Percentiles rank a stretch among this genome's conserved stretches.
Conservation (phyloP, 805 yeast species). For the Candida ascalaphidarum region DNA sequence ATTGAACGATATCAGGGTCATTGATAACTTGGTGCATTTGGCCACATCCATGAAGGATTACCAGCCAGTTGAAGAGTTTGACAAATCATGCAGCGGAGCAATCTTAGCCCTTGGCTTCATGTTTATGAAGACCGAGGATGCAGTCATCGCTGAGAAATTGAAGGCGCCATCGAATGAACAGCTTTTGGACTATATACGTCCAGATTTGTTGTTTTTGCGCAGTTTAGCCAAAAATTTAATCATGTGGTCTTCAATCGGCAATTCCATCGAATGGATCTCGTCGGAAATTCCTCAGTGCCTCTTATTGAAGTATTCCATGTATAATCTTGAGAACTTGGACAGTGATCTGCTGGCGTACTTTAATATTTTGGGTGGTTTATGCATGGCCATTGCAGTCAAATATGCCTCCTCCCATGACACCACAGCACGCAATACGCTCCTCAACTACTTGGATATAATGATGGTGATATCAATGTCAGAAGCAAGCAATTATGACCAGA, state of each 20-base stretch:
- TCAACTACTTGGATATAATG: conserved; percentile 46
- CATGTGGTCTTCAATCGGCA: conserved; percentile 59
- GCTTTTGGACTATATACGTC: conserved; percentile 63
- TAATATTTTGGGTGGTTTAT: conserved; percentile 65
- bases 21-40: conserved; percentile 48
- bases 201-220: conserved; percentile 65
- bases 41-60: conserved; percentile 57
- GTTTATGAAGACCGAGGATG: conserved; percentile 58
- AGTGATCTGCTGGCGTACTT: conserved; percentile 57
- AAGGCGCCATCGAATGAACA: conserved; percentile 52
- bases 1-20: conserved; percentile 53
- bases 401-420: conserved; percentile 62
- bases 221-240: conserved; percentile 58
- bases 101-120: conserved; percentile 68
- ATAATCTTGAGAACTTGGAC: conserved; percentile 24
- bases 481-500: conserved; percentile 47
- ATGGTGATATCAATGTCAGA: conserved; percentile 34
- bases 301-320: conserved; percentile 18
- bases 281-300: conserved; percentile 45
- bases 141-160: conserved; percentile 51
- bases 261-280: conserved; percentile 46
- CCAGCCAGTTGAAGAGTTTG: conserved; percentile 49
- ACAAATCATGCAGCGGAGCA: conserved; percentile 67
- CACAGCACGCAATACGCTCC: conserved; percentile 45
- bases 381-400: conserved; percentile 66